Evolutionary conservation across 1,139 yeast genomes (phyloP), one percentile per base, ranked within the genome.

Genomic region (Meyerozyma sp.): DNA sequence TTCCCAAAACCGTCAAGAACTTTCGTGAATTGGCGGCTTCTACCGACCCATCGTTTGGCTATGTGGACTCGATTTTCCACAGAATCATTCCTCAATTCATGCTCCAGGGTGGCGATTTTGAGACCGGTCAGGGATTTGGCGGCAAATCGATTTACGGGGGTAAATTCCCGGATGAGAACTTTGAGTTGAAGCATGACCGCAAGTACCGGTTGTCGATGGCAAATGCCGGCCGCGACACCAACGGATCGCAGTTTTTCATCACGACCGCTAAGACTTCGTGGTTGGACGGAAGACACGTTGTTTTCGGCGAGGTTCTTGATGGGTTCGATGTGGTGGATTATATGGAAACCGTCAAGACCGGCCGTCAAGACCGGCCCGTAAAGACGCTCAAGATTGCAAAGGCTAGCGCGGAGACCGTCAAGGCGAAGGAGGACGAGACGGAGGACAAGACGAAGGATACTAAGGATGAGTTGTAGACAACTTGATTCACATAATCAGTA

Each of bases 241-340:
- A 81, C 54, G 84, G 85, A 2, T 76, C 82, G 20, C 86, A 81
- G 59, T 81, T 81, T 57, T 81, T 81, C 63, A 77, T 81, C 52
- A 81, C 83, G 52, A 82, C 89, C 13, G 81, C 73, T 6, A 65
- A 74, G 14, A 79, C 87, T 32, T 64, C 69, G 36, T 80, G 84
- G 84, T 73, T 85, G 55, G 79, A 84, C 62, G 84, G 84, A 35
- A 66, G 65, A 21, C 90, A 85, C 62, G 94, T 85, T 52, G 93
- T 84, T n/a, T 85, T 85, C 56, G 94, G 94, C 45, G 86, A 84
- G 63, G 84, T 85, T 43, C 47, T 80, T 9, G 86, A 82, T 42
- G 93, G 93, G 20, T 67, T 76, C 57, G 85, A 82, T 36, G 77
- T 82, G 11, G 81, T 81, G 36, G 69, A 73, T 46, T 64, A 70